Conservation (phyloP, 2,329 filamentous ascomycete species). For the Neoscytalidium dimidiatum region DNA sequence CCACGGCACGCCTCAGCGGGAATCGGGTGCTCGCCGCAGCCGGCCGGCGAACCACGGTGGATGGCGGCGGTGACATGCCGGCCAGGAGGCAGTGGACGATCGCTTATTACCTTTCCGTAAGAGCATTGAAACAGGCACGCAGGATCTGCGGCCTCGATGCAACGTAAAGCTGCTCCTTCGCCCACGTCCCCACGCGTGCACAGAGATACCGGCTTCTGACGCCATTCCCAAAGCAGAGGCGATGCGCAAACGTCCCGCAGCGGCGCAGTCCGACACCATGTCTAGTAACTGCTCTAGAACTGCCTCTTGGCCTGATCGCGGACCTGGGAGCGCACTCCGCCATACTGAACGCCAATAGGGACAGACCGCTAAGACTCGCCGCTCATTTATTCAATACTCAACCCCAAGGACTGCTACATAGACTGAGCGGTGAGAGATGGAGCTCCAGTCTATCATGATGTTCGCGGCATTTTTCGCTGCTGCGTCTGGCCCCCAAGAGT, state of each 20-base stretch:
- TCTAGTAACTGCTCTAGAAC: slow-evolving; percentile 16
- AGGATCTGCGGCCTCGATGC: slow-evolving; percentile 12
- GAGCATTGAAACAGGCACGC: slow-evolving; percentile 18
- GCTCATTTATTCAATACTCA: slow-evolving; percentile 15
- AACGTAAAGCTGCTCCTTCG: slow-evolving; percentile 17
- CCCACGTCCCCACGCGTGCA: slow-evolving; percentile 7
- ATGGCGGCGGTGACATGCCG: background rate
- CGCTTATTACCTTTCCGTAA: slow-evolving; percentile 15
- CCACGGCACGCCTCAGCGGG: background rate
- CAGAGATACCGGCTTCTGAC: background rate
- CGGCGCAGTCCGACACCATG: slow-evolving; percentile 18
- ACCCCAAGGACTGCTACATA: background rate
- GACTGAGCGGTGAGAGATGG: slow-evolving; percentile 3
- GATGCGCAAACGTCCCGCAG: slow-evolving; percentile 19
- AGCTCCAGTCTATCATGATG: slow-evolving; percentile 11
- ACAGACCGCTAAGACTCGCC: background rate
- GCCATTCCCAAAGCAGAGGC: slow-evolving; percentile 3
- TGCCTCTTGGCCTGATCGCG: slow-evolving; percentile 15
- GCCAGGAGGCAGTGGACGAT: slow-evolving; percentile 11
- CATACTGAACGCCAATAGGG: slow-evolving; percentile 1
- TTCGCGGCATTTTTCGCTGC: slow-evolving; percentile 14
- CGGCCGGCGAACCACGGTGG: background rate
- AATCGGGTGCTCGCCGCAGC: background rate
- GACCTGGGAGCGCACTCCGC: slow-evolving; percentile 7
- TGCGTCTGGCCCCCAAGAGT: slow-evolving; percentile 3